Evolutionary conservation across 768 basidiomycete species (phyloP).

Genomic region (Auriscalpium orientale): DNA sequence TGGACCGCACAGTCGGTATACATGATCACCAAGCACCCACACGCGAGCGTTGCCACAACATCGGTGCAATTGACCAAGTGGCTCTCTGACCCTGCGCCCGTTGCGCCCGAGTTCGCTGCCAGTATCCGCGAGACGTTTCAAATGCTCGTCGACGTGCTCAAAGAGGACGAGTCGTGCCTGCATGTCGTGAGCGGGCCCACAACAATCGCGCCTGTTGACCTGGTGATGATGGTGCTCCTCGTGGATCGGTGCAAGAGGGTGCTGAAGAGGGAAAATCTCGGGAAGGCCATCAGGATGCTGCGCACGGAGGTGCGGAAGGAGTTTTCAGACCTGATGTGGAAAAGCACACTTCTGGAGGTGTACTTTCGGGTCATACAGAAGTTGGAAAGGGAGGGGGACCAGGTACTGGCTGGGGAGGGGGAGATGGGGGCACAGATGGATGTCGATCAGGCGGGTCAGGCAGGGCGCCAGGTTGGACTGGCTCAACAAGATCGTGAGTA

Average conservation of each 20-base stretch:
- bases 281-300: slow-evolving; percentile 4
- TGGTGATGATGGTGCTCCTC: slow-evolving; percentile 11
- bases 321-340: not conserved
- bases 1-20: slow-evolving; percentile 49
- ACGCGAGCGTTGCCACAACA: slow-evolving; percentile 19
- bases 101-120: slow-evolving; percentile 3
- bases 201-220: slow-evolving; percentile 15
- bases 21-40: slow-evolving; percentile 38
- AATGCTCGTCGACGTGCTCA: slow-evolving; percentile 7
- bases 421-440: not conserved
- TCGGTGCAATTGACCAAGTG: slow-evolving; percentile 41
- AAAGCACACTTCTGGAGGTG: not conserved
- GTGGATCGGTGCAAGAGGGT: slow-evolving; percentile 5
- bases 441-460: not conserved
- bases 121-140: slow-evolving; percentile 7
- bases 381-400: not conserved
- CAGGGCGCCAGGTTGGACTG: too few relatives aligned
- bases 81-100: slow-evolving; percentile 25
- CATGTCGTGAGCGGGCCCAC: slow-evolving; percentile 8
- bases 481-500: too few relatives aligned
- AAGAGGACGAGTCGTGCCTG: slow-evolving; percentile 1
- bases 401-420: not conserved
- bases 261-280: slow-evolving; percentile 1
- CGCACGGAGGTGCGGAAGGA: not conserved
- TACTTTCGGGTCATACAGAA: not conserved